These are phyloP conservation scores for Russula abietina DNA, from an alignment of 768 basidiomycete genomes.

Conservation along the genomic window DNA sequence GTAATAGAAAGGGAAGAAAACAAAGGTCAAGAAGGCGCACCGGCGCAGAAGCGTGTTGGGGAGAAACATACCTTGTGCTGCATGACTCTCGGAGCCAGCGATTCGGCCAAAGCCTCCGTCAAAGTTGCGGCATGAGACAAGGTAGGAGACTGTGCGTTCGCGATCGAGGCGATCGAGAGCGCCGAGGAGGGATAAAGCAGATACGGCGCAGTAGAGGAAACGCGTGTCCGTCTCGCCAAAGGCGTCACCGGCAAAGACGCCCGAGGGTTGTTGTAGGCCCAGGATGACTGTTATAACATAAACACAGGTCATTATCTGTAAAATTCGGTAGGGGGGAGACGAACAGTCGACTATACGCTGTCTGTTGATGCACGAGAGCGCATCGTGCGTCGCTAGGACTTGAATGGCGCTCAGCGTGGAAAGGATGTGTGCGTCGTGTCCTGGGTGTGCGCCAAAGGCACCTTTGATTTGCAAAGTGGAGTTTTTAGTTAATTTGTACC, in stretches of 20 bases:
- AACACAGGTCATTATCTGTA: not conserved
- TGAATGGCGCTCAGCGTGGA: conserved; percentile 90
- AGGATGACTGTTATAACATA: conserved; percentile 61
- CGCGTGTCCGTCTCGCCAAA: conserved; percentile 94
- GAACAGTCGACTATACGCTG: conserved; percentile 70
- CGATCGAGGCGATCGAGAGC: conserved; percentile 60
- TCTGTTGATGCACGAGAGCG: conserved; percentile 63
- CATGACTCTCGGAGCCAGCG: conserved; percentile 88
- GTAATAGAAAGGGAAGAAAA: not conserved
- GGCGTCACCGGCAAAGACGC: conserved; percentile 82
- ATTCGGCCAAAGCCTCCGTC: conserved; percentile 89
- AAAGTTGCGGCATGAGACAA: conserved; percentile 79
- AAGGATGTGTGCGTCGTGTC: conserved; percentile 85
- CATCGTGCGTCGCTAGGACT: conserved; percentile 80
- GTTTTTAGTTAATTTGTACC: not conserved
- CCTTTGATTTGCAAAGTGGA: conserved; percentile 50
- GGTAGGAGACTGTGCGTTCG: conserved; percentile 64
- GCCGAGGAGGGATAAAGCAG: conserved; percentile 75
- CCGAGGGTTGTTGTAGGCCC: conserved; percentile 78
- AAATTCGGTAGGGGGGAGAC: conserved; percentile 23
- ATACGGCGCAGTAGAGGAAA: conserved; percentile 84
- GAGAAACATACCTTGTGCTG: conserved; percentile 63
- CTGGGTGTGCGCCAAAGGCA: conserved; percentile 86
- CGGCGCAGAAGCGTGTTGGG: not conserved
- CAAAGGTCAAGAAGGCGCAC: not conserved